phyloP scores from a whole-genome alignment of 345 rosid genomes.

The Eucalyptus guilfoylei region DNA sequence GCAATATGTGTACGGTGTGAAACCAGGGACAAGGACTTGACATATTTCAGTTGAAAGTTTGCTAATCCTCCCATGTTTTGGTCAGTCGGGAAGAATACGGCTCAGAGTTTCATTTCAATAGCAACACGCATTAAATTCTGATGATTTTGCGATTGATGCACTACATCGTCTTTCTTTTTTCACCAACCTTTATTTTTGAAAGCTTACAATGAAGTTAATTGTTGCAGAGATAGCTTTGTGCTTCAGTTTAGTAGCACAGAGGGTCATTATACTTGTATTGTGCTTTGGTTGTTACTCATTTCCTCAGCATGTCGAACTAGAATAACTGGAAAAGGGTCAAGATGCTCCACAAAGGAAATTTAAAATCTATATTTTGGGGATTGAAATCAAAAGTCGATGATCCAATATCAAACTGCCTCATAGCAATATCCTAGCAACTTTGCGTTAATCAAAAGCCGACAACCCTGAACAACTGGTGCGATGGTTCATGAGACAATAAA shows the following conservation, averaged over 20 bases:
- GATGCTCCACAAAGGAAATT: background rate
- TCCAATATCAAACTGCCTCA: background rate
- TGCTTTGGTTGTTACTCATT: background rate
- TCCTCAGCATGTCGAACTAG: background rate
- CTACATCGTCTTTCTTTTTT: background rate
- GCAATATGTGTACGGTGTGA: background rate
- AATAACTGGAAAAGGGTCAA: background rate
- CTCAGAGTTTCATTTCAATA: background rate
- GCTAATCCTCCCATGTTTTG: background rate
- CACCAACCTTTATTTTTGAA: background rate
- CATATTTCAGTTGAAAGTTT: background rate
- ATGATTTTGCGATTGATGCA: background rate
- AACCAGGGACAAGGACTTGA: background rate
- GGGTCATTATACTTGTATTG: background rate
- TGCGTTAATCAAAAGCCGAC: background rate
- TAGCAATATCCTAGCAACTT: background rate
- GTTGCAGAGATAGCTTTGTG: background rate
- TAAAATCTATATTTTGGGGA: background rate
- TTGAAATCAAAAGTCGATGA: background rate
- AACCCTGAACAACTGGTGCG: background rate
- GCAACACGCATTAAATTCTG: background rate
- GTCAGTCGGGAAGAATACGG: background rate
- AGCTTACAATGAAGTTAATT: background rate
- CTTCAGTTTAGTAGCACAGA: background rate
- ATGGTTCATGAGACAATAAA: background rate